Conservation (phyloP, 257 asterid species). For the Scutellaria minor region DNA sequence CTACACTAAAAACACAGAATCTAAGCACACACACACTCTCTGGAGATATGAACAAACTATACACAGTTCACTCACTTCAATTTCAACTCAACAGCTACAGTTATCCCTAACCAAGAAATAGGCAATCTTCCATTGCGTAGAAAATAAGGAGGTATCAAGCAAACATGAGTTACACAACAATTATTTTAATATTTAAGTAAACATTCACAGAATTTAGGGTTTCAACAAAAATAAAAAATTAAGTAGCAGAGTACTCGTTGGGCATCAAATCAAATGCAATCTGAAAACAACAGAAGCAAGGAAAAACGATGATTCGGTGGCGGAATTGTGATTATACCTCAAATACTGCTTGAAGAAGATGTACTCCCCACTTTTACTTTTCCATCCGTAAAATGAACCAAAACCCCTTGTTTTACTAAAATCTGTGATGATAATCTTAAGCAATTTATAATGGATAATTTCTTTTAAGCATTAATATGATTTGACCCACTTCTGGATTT, state of each 20-base stretch:
- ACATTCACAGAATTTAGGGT: background rate
- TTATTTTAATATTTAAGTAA: background rate
- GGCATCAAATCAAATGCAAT: background rate
- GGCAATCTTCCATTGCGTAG: too few species aligned
- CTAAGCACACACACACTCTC: background rate
- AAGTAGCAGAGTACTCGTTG: conserved; percentile 23
- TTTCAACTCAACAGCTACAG: background rate
- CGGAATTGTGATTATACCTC: background rate
- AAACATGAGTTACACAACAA: conserved; percentile 18
- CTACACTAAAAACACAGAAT: background rate
- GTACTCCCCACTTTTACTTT: too few species aligned
- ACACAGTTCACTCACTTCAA: too few species aligned
- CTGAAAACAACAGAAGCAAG: conserved; percentile 4
- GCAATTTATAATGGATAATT: too few species aligned
- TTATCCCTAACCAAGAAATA: background rate
- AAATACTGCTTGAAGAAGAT: too few species aligned
- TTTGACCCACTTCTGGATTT: too few species aligned
- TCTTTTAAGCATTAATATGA: too few species aligned
- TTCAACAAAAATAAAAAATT: background rate
- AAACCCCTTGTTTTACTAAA: too few species aligned
- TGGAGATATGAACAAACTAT: conserved; percentile 9
- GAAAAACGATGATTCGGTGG: background rate
- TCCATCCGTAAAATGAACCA: too few species aligned
- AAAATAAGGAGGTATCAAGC: background rate
- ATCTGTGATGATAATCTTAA: too few species aligned